Evolutionary conservation across 2,329 filamentous ascomycete genomes (phyloP).

Genomic region (Apiospora arundinis): DNA sequence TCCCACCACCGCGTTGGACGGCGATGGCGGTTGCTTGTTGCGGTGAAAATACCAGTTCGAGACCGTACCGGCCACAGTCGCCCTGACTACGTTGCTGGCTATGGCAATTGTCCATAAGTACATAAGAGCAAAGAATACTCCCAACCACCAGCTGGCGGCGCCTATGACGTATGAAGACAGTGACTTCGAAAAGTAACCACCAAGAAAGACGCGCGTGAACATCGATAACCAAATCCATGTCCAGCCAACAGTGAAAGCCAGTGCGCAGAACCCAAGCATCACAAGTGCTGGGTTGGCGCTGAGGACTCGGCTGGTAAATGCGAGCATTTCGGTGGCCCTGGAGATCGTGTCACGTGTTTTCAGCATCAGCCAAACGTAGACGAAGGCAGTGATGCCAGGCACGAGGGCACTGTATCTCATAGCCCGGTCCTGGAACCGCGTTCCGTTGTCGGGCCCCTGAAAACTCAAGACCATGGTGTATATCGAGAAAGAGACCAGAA

Average conservation of each 20-base stretch:
- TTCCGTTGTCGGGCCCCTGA: conserved; percentile 76
- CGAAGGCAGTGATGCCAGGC: conserved; percentile 72
- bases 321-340: conserved; percentile 85
- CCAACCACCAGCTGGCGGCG: conserved; percentile 92
- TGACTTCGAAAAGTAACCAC: conserved; percentile 77
- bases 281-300: conserved; percentile 84
- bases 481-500: conserved; percentile 87
- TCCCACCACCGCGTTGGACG: conserved; percentile 80
- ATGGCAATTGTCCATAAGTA: conserved; percentile 95
- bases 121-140: conserved; percentile 88
- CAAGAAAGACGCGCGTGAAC: conserved; percentile 94
- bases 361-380: conserved; percentile 86
- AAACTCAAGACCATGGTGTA: conserved; percentile 93
- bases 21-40: conserved; percentile 76
- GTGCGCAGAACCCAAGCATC: conserved; percentile 79
- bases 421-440: conserved; percentile 80
- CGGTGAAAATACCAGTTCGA: conserved; percentile 99
- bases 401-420: conserved; percentile 89
- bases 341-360: conserved; percentile 81
- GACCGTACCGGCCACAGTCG: conserved; percentile 91
- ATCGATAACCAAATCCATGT: conserved; percentile 97
- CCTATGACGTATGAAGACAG: conserved; percentile 78
- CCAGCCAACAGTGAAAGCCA: conserved; percentile 80
- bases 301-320: conserved; percentile 89
- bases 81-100: conserved; percentile 85